These are phyloP conservation scores for Geum urbanum DNA, from an alignment of 306 rosid species.

Conservation along the genomic window DNA sequence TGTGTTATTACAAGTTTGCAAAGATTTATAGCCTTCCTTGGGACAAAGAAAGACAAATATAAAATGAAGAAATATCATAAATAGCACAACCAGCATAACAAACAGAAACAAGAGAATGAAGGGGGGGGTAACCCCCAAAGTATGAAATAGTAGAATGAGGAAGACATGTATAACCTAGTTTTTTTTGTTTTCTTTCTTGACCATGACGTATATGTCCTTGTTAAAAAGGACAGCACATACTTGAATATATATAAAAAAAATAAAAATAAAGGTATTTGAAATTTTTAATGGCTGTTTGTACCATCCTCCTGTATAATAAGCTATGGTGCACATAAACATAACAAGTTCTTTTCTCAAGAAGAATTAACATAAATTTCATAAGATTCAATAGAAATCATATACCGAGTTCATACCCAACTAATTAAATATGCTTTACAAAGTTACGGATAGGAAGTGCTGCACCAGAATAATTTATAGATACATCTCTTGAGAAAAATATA, in stretches of 20 bases:
- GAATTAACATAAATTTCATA: neutral
- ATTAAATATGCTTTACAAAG: neutral
- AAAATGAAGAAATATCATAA: too few relatives aligned
- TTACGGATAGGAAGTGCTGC: neutral
- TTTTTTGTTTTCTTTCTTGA: too few relatives aligned
- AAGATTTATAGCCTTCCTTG: neutral
- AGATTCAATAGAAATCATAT: neutral
- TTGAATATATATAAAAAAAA: too few relatives aligned
- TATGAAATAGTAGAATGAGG: too few relatives aligned
- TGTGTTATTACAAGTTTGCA: constrained; percentile 19
- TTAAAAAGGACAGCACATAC: too few relatives aligned
- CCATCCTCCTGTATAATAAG: neutral
- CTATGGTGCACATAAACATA: neutral
- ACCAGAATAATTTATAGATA: neutral
- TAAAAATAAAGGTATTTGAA: neutral
- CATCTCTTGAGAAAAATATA: neutral
- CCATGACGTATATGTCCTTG: too few relatives aligned
- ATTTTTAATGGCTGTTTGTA: neutral
- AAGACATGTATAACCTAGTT: too few relatives aligned
- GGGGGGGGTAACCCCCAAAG: neutral
- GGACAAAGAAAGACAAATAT: neutral
- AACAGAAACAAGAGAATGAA: too few relatives aligned
- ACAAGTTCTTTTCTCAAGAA: constrained; percentile 3
- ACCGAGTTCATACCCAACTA: neutral
- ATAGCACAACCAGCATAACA: too few relatives aligned